Conservation (phyloP, 1,284 basidiomycete genomes). For the Cryptococcus sp. region DNA sequence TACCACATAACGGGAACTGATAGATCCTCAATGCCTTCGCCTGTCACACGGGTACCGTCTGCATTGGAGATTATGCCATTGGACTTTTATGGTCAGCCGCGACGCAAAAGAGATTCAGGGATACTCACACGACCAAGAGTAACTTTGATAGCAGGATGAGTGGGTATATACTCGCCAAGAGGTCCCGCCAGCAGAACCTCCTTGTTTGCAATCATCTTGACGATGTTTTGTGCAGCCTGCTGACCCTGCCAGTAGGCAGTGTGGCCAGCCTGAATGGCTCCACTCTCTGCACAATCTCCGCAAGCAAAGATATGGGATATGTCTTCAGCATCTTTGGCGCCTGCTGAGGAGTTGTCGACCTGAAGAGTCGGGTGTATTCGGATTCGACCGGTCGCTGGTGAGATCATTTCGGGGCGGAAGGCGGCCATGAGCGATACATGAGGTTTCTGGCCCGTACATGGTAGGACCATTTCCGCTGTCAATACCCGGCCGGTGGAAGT, state of each 20-base stretch:
- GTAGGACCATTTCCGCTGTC: constrained; percentile 61
- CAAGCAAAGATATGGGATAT: constrained; percentile 47
- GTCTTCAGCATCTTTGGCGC: background rate
- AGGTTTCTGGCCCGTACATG: constrained; percentile 71
- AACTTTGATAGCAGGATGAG: constrained; percentile 63
- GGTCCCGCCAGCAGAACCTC: constrained; percentile 9
- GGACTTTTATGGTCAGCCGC: constrained; percentile 6
- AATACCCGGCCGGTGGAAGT: constrained; percentile 60
- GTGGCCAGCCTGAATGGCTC: constrained; percentile 59
- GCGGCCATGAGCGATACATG: constrained; percentile 59
- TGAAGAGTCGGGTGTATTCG: constrained; percentile 62
- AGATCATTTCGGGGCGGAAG: constrained; percentile 55
- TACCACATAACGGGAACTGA: constrained; percentile 53
- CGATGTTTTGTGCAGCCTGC: constrained; percentile 45
- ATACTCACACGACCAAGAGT: constrained; percentile 56
- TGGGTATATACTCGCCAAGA: constrained; percentile 58
- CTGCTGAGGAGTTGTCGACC: constrained; percentile 35
- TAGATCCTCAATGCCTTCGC: constrained; percentile 53
- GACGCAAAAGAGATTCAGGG: background rate
- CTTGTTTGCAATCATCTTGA: constrained; percentile 32
- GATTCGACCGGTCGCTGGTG: constrained; percentile 50
- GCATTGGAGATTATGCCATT: constrained; percentile 53
- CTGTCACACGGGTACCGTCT: constrained; percentile 51
- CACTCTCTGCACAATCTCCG: constrained; percentile 48
- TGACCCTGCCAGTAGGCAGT: constrained; percentile 60